Base-by-base conservation (phyloP, 805 yeast species). In the Spathaspora girioi region DNA sequence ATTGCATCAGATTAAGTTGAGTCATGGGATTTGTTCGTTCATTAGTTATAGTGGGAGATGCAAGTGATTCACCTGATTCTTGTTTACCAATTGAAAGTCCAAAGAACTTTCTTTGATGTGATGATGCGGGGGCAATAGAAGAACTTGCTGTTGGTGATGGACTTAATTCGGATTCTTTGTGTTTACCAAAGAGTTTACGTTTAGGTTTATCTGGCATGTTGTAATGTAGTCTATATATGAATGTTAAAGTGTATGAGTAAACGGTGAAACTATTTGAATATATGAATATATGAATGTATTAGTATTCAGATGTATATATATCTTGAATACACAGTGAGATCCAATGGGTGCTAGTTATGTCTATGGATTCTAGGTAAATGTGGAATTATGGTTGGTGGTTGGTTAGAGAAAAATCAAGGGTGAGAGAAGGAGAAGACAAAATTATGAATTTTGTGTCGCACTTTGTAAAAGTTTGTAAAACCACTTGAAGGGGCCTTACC, bases 201-300 rank as follows among this genome's bases (percentile, higher is more conserved):
- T 71, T 73, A 60, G 72, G 77, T 62, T 68, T 69, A 56, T 74
- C 78, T 38, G 77, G 77, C 79, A 74, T 74, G 20, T 32, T 51
- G 52, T 38, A 17, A 5, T 27, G 43, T 18, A 45, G 26, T 26
- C 14, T 43, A 8, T 38, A 17, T 40, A 14, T 40, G n/a, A n/a
- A n/a, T n/a, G n/a, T n/a, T n/a, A n/a, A n/a, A n/a, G 43, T 40
- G 26, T 40, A 19, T 40, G 43, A 15, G 18, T 40, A n/a, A 10
- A 35, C 14, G 40, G n/a, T n/a, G n/a, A n/a, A 11, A n/a, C 3
- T 23, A 18, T 38, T 19, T 19, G 43, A 17, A 2, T 41, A 11
- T 41, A 18, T 40, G 23, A 8, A 19, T 40, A 15, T 12, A 40
- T 18, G 43, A 8, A 14, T 40, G 5, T 6, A 40, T 40, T 38